These are phyloP conservation scores for Trifolium fragiferum DNA, from an alignment of 306 rosid genomes.

Conservation along the genomic window DNA sequence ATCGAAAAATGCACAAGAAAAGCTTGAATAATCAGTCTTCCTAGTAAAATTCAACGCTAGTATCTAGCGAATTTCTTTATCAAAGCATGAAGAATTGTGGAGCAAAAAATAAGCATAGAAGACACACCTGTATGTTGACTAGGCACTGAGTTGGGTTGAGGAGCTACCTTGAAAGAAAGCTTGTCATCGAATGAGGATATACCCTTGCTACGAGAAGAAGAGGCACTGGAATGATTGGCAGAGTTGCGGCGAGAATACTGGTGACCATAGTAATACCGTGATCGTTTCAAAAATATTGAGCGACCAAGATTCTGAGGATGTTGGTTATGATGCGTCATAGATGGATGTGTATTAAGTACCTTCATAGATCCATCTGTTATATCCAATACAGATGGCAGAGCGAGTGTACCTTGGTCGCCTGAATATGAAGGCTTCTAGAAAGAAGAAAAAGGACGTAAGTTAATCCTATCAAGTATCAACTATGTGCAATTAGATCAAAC, in stretches of 20 bases:
- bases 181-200: slow-evolving; percentile 55
- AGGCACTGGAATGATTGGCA: slow-evolving; percentile 59
- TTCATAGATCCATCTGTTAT: slow-evolving; percentile 59
- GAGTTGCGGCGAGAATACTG: slow-evolving; percentile 86
- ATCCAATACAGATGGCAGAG: slow-evolving; percentile 55
- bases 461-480: neutral
- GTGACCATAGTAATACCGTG: slow-evolving; percentile 81
- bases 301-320: slow-evolving; percentile 76
- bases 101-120: slow-evolving; percentile 6
- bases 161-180: slow-evolving; percentile 63
- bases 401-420: slow-evolving; percentile 51
- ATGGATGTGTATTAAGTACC: slow-evolving; percentile 52
- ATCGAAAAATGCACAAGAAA: neutral
- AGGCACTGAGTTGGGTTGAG: slow-evolving; percentile 57
- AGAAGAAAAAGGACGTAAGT: slow-evolving; percentile 10
- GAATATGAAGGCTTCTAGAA: slow-evolving; percentile 60
- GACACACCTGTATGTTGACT: slow-evolving; percentile 58
- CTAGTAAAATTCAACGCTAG: neutral
- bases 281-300: slow-evolving; percentile 74
- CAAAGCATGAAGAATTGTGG: neutral
- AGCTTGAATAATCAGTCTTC: slow-evolving; percentile 1
- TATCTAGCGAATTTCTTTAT: neutral
- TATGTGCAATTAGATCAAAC: slow-evolving; percentile 32
- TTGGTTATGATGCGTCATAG: slow-evolving; percentile 61
- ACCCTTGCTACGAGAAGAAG: slow-evolving; percentile 73